Evolutionary conservation across 129 eudicot genomes (phyloP).

Genomic region (Mikania micrantha): DNA sequence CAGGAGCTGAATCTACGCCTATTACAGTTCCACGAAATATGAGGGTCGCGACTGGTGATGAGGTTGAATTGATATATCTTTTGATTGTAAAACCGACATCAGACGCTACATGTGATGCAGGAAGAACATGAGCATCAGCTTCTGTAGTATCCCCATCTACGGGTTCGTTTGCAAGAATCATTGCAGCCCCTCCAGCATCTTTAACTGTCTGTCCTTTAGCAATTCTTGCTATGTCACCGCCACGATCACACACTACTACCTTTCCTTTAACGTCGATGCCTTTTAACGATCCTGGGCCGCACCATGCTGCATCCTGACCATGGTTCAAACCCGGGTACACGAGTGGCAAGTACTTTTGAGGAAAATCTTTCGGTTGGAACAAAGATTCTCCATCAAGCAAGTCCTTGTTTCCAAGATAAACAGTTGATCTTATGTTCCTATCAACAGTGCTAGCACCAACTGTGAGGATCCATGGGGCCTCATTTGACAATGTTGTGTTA

Average conservation of each 20-base stretch:
- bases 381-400: conserved; percentile 27
- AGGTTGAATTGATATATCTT: conserved; percentile 16
- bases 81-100: conserved; percentile 7
- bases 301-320: conserved; percentile 19
- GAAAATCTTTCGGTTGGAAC: conserved; percentile 26
- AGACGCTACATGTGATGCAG: conserved; percentile 23
- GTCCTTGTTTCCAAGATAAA: conserved; percentile 22
- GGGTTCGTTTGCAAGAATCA: conserved; percentile 22
- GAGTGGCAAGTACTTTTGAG: conserved; percentile 15
- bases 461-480: conserved; percentile 40
- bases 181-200: conserved; percentile 32
- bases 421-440: conserved; percentile 26
- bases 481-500: conserved; percentile 22
- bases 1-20: conserved; percentile 22
- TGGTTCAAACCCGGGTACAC: conserved; percentile 22
- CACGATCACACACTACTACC: conserved; percentile 27
- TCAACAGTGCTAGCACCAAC: conserved; percentile 36
- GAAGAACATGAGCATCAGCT: conserved; percentile 34
- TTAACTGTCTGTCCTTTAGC: conserved; percentile 30
- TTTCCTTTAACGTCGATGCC: conserved; percentile 22
- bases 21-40: conserved; percentile 31
- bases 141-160: conserved; percentile 15
- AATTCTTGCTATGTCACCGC: conserved; percentile 13
- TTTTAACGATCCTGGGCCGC: conserved; percentile 17
- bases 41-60: conserved; percentile 20